These are phyloP conservation scores for Ceratobasidium papillatum DNA, from an alignment of 1,284 basidiomycete species.

Conservation along the genomic window DNA sequence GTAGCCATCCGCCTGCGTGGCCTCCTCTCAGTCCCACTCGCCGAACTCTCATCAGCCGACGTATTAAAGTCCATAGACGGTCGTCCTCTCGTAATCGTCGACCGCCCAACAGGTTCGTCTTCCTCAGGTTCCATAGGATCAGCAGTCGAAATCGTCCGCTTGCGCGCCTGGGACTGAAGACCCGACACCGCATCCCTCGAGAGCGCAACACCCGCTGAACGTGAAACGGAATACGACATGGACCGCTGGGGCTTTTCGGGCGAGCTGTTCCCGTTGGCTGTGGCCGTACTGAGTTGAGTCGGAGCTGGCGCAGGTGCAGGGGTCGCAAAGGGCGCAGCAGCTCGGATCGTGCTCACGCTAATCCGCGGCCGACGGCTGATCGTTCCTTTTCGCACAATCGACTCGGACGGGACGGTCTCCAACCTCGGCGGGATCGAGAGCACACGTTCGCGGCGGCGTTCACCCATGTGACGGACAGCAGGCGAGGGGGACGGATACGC, in stretches of 20 bases:
- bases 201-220: slow-evolving; percentile 10
- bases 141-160: slow-evolving; percentile 36
- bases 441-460: slow-evolving; percentile 27
- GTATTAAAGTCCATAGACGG: slow-evolving; percentile 36
- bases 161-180: slow-evolving; percentile 27
- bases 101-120: not conserved
- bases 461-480: slow-evolving; percentile 10
- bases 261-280: slow-evolving; percentile 14
- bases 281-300: slow-evolving; percentile 25
- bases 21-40: slow-evolving; percentile 23
- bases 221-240: slow-evolving; percentile 33
- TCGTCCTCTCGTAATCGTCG: slow-evolving; percentile 20
- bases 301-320: slow-evolving; percentile 22
- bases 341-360: slow-evolving; percentile 22
- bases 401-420: slow-evolving; percentile 30
- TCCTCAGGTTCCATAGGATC: slow-evolving; percentile 36
- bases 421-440: slow-evolving; percentile 33
- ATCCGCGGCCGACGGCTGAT: slow-evolving; percentile 36
- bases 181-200: slow-evolving; percentile 15
- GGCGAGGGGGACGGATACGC: slow-evolving; percentile 20
- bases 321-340: slow-evolving; percentile 16
- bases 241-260: slow-evolving; percentile 37
- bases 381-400: slow-evolving; percentile 13
- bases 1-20: slow-evolving; percentile 28
- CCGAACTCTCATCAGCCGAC: slow-evolving; percentile 23